phyloP scores from a whole-genome alignment of 2,329 filamentous ascomycete genomes.

The Cladosporium halotolerans region DNA sequence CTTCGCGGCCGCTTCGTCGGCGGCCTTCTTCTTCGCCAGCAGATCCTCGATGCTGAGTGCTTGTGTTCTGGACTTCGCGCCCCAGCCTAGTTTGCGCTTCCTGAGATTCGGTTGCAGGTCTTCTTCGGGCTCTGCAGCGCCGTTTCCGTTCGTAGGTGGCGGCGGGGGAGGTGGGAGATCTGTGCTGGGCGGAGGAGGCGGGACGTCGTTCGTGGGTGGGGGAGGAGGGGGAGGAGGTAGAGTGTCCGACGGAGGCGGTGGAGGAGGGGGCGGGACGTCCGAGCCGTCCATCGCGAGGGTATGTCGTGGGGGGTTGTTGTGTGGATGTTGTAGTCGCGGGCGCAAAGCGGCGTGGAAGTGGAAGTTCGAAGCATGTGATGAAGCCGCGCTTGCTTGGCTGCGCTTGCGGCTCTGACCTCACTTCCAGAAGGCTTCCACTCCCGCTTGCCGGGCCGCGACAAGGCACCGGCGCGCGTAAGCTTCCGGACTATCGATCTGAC shows the following conservation, averaged over 20 bases:
- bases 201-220: not conserved
- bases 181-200: constrained; percentile 2
- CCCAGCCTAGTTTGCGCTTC: constrained; percentile 53
- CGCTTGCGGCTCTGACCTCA: not conserved
- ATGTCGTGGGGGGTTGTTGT: not conserved
- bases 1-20: constrained; percentile 77
- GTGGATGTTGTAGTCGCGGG: not conserved
- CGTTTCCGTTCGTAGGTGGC: not conserved
- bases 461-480: not conserved
- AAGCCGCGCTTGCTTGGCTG: too few relatives aligned
- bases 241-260: constrained; percentile 6
- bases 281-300: not conserved
- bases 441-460: too few relatives aligned
- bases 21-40: constrained; percentile 75
- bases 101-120: constrained; percentile 14
- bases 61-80: constrained; percentile 34
- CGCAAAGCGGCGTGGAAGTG: not conserved
- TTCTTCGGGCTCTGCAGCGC: not conserved
- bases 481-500: not conserved
- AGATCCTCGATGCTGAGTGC: constrained; percentile 82
- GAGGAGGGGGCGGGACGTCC: constrained; percentile 8
- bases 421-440: not conserved
- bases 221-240: constrained; percentile 1
- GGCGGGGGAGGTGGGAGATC: constrained; percentile 1
- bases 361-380: not conserved